Evolutionary conservation across 2,329 filamentous ascomycete genomes (phyloP), one percentile per base, ranked within the genome.

Genomic region (Hirsutella thompsonii): DNA sequence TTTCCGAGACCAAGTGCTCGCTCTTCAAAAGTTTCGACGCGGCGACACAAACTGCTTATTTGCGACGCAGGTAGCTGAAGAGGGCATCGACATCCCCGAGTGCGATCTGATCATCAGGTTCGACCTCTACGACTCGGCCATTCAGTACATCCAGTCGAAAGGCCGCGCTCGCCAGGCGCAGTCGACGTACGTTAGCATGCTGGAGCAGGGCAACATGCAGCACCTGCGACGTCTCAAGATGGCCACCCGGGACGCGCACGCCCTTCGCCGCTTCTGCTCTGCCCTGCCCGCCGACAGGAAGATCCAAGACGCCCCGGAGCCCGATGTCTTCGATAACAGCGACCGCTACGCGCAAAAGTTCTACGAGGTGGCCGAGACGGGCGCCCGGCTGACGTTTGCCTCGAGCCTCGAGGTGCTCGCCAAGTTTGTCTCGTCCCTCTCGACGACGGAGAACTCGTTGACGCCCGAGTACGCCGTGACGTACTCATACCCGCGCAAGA

Each of bases 141-240:
- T 96, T 40, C 85, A 94, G 54, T 96, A 95, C 55, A 80, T 96
- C 18, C 92, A 98, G 58, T 95, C 89, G 13, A 76, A 87, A 46
- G 92, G 92, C 0, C 76, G 92, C 41, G 92, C 92, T 11, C 75
- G 92, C 32, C 83, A 87, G 52, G 59, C 64, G 1, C 72, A 81
- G 41, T 96, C 92, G 0, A 79, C 74, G 47, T 95, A 90, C 57
- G 73, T 89, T 28, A 85, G 84, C 52, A 89, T 98, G 83, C 57
- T 86, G 2, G 89, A 96, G 55, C 55, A 60, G 1, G 73, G 71
- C 8, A 94, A 94, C 50, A 47, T 57, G 11, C 63, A 65, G 0
- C 83, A 94, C 38, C 49, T 57, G 2, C 60, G 69, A 30, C 64
- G 67, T n/a, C 55, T 85, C 2, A 58, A 67, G 9, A 74, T 84